These are phyloP conservation scores for Diversispora eburnea DNA, from an alignment of 192 early-diverging fungal species.

Conservation along the genomic window DNA sequence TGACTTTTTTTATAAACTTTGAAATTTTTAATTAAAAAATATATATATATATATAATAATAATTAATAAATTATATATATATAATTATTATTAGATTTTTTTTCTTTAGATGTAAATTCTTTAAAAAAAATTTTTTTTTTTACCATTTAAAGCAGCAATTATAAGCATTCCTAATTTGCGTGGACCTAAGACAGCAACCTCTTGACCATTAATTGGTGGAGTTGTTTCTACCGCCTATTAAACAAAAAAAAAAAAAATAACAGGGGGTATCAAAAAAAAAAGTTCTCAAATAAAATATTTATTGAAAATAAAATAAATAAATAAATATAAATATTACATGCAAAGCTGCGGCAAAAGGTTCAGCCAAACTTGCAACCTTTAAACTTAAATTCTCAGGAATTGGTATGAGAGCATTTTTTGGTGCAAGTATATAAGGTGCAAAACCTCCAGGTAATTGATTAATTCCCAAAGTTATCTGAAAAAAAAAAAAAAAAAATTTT, in stretches of 20 bases:
- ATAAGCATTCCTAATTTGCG: slow-evolving; percentile 11
- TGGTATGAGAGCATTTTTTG: neutral
- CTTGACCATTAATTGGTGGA: neutral
- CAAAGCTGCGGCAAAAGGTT: slow-evolving; percentile 3
- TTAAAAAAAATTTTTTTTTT: no score
- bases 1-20: slow-evolving; percentile 1
- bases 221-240: slow-evolving; percentile 8
- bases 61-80: neutral
- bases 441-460: neutral
- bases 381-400: slow-evolving; percentile 1
- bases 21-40: neutral
- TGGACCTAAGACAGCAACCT: slow-evolving; percentile 2
- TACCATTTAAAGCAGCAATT: slow-evolving; percentile 8
- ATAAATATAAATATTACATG: neutral
- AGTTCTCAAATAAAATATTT: neutral
- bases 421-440: slow-evolving; percentile 6
- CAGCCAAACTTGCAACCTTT: neutral
- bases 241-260: no score
- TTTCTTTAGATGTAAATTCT: no score
- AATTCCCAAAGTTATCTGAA: slow-evolving; percentile 8
- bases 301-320: neutral
- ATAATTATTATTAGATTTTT: no score
- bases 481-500: neutral
- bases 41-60: neutral
- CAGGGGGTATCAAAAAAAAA: neutral